A percentile compares a stretch with the other conserved stretches of the same genome.
These are phyloP conservation scores for Beauveria medogensis DNA, from an alignment of 2,329 filamentous ascomycete genomes.

Conservation along the genomic window DNA sequence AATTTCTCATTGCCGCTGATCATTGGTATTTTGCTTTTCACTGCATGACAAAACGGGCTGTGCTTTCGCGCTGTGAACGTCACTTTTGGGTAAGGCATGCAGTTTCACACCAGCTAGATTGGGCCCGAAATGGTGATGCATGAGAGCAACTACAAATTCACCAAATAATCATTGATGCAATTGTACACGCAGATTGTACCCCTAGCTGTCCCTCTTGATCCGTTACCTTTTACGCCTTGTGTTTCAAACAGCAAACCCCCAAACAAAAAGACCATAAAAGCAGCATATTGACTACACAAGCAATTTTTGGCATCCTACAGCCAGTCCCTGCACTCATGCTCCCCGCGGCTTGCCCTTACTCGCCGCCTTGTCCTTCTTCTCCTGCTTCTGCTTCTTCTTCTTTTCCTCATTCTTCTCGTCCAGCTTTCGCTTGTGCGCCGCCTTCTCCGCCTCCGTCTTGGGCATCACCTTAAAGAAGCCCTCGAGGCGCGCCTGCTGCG, in stretches of 20 bases:
- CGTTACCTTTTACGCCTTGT: conserved; percentile 3
- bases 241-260: not conserved
- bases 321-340: conserved; percentile 20
- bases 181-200: not conserved
- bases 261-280: not conserved
- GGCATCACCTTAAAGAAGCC: conserved; percentile 94
- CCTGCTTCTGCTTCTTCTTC: conserved; percentile 91
- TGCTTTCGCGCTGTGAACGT: not conserved
- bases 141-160: not conserved
- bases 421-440: conserved; percentile 80
- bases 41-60: not conserved
- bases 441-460: conserved; percentile 81
- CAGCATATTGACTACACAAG: not conserved
- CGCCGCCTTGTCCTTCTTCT: conserved; percentile 92
- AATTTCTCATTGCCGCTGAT: too few relatives aligned
- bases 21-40: too few relatives aligned
- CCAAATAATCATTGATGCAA: not conserved
- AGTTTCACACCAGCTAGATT: not conserved
- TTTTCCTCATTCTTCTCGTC: conserved; percentile 87
- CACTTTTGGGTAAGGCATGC: not conserved
- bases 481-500: conserved; percentile 84
- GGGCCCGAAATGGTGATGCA: not conserved
- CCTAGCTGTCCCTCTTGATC: not conserved
- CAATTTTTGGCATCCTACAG: not conserved
- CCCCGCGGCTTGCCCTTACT: conserved; percentile 79